Percentiles rank a stretch among this genome's conserved stretches.
These are phyloP conservation scores for Ophiostoma perfectum DNA, from an alignment of 2,329 filamentous ascomycete species.

Conservation along the genomic window DNA sequence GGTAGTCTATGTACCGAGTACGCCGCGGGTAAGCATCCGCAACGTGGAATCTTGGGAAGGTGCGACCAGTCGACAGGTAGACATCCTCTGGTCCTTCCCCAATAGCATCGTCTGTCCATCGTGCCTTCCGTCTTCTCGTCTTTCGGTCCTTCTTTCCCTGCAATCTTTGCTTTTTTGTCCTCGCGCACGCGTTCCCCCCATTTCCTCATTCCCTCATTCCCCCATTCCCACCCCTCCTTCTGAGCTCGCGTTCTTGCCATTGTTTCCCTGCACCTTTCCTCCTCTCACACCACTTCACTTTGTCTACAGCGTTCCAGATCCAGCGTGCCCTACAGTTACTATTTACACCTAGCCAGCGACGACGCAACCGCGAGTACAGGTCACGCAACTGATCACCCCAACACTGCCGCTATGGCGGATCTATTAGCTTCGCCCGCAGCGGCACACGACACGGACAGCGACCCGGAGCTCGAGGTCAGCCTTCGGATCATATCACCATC, in stretches of 20 bases:
- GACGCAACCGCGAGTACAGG: not conserved
- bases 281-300: too few species aligned
- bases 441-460: not conserved
- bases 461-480: constrained; percentile 12
- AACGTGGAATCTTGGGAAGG: constrained; percentile 10
- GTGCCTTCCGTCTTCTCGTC: not conserved
- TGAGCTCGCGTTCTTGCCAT: too few species aligned
- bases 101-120: not conserved
- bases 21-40: not conserved
- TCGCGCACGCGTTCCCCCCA: not conserved
- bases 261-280: too few species aligned
- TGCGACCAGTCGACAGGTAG: constrained; percentile 7
- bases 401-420: constrained; percentile 14
- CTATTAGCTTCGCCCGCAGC: not conserved
- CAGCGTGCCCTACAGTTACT: too few species aligned
- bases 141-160: not conserved
- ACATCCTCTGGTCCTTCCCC: not conserved
- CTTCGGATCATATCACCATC: constrained; percentile 25
- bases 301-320: too few species aligned
- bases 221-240: too few species aligned
- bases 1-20: not conserved
- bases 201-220: not conserved
- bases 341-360: too few species aligned
- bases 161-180: not conserved
- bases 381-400: not conserved